A percentile compares a stretch with the other conserved stretches of the same genome.
Conservation (phyloP, 1,284 basidiomycete species). For the Moesziomyces aphidis region DNA sequence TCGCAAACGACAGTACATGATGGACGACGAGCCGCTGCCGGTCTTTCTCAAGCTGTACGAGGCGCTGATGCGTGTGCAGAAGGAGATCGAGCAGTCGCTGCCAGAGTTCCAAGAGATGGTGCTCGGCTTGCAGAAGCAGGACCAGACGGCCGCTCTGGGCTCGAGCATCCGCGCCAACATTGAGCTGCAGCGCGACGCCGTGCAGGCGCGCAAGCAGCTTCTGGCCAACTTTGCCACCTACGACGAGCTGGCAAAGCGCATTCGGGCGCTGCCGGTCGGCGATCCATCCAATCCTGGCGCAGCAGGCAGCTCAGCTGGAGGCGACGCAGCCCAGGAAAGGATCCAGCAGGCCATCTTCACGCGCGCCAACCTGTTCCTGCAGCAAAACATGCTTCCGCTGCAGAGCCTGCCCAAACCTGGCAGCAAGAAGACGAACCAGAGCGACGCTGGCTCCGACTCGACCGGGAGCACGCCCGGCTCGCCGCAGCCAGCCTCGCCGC, state of each 20-base stretch:
- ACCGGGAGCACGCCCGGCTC: constrained; percentile 27
- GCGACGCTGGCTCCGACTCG: constrained; percentile 25
- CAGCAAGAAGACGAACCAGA: constrained; percentile 63
- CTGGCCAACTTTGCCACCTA: constrained; percentile 86
- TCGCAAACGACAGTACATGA: constrained; percentile 80
- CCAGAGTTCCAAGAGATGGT: constrained; percentile 80
- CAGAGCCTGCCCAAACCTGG: constrained; percentile 77
- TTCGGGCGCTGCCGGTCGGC: constrained; percentile 75
- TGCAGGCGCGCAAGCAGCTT: constrained; percentile 80
- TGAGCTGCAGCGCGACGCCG: constrained; percentile 72
- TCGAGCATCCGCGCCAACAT: constrained; percentile 60
- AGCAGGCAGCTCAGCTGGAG: constrained; percentile 8
- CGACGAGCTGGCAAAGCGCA: constrained; percentile 86
- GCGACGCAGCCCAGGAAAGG: constrained; percentile 76
- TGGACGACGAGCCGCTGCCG: constrained; percentile 76
- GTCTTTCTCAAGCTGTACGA: constrained; percentile 70
- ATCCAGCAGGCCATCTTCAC: constrained; percentile 84
- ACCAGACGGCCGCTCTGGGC: constrained; percentile 55
- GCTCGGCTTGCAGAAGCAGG: constrained; percentile 71
- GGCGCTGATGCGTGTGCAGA: constrained; percentile 79
- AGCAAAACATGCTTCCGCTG: constrained; percentile 74
- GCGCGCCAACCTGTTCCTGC: constrained; percentile 83
- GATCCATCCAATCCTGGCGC: constrained; percentile 9
- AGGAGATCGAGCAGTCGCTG: constrained; percentile 78
- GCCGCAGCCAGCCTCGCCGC: constrained; percentile 23